These are phyloP conservation scores for Wallacemonas sp. DNA, from an alignment of 208 protist species.

Conservation along the genomic window DNA sequence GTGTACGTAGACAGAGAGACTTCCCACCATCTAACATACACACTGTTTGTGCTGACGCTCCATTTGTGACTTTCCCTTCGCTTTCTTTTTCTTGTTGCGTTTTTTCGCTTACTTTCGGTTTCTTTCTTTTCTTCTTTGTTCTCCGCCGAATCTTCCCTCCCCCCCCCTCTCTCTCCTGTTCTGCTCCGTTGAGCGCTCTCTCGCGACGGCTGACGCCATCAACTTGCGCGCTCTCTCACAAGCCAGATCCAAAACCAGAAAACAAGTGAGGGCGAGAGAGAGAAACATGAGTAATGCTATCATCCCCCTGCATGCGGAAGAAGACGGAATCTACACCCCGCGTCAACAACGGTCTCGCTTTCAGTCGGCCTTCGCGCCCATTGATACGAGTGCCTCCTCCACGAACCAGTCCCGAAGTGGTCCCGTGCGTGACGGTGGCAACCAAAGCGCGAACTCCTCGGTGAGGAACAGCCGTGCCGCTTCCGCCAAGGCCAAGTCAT, in stretches of 20 bases:
- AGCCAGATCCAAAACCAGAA: background rate
- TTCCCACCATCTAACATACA: too few relatives aligned
- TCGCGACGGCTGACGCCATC: background rate
- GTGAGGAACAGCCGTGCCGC: background rate
- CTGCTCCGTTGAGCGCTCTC: too few relatives aligned
- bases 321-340: constrained; percentile 8
- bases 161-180: background rate
- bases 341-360: constrained; percentile 6
- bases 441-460: background rate
- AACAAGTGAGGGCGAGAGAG: background rate
- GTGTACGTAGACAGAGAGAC: too few relatives aligned
- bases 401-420: background rate
- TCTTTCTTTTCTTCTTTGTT: constrained; percentile 1
- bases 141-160: background rate
- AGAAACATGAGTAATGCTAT: constrained; percentile 9
- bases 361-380: background rate
- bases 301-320: constrained; percentile 11
- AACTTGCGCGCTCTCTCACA: background rate
- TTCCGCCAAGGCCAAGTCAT: background rate
- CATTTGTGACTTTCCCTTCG: background rate
- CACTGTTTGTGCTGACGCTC: too few relatives aligned
- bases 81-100: background rate
- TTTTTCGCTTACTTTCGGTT: constrained; percentile 6
- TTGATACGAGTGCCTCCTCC: background rate
- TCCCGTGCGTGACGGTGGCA: background rate